A percentile compares a stretch with the other conserved stretches of the same genome.
phyloP scores from a whole-genome alignment of 257 asterid genomes.

The Phtheirospermum japonicum region DNA sequence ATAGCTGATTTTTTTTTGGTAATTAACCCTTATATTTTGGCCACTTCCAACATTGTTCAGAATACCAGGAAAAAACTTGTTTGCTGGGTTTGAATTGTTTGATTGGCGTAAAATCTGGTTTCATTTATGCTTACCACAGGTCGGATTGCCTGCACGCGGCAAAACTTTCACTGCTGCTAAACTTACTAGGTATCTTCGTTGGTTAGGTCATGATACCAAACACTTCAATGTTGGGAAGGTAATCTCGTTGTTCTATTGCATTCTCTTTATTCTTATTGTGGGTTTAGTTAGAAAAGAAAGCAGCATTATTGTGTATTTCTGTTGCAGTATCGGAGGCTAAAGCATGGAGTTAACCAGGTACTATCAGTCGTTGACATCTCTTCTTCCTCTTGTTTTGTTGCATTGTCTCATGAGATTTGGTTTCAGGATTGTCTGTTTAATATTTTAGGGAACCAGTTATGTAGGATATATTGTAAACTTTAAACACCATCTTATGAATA shows the following conservation, averaged over 20 bases:
- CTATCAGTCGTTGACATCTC: constrained; percentile 29
- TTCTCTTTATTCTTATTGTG: constrained; percentile 26
- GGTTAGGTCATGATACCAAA: constrained; percentile 99
- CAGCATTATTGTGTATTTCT: constrained; percentile 25
- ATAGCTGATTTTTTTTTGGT: not conserved
- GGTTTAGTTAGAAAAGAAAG: constrained; percentile 20
- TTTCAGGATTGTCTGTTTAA: constrained; percentile 16
- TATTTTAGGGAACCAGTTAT: constrained; percentile 11
- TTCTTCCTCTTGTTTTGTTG: constrained; percentile 24
- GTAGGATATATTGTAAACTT: not conserved
- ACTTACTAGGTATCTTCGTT: constrained; percentile 98
- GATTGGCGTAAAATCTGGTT: constrained; percentile 12
- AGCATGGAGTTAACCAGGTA: constrained; percentile 98
- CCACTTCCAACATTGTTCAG: constrained; percentile 13
- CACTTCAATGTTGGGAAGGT: constrained; percentile 99
- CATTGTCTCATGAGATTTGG: constrained; percentile 17
- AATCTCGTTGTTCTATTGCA: constrained; percentile 1
- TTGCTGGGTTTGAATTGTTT: not conserved
- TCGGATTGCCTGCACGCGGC: constrained; percentile 99
- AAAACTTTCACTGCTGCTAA: constrained; percentile 98
- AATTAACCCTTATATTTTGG: not conserved
- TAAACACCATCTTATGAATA: not conserved
- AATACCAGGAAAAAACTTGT: constrained; percentile 17
- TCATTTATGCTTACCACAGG: constrained; percentile 48
- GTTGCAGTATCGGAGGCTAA: constrained; percentile 91